Percentiles rank a stretch among this genome's conserved stretches.
phyloP scores from a whole-genome alignment of 1,284 basidiomycete genomes.

The Amanita bisporigera region DNA sequence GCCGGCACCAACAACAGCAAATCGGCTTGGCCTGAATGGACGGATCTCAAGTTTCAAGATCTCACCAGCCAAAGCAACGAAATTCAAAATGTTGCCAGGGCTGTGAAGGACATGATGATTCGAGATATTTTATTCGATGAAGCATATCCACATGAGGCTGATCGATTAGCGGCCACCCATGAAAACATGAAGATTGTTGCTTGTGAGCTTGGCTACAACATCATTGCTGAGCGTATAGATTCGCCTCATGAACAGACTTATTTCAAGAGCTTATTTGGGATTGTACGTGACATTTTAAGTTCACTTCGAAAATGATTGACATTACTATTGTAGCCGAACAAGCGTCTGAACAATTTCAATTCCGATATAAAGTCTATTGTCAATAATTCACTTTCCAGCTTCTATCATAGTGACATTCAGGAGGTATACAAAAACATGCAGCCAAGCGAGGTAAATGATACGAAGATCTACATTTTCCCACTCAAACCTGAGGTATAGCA shows the following conservation, averaged over 20 bases:
- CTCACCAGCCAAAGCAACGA: background rate
- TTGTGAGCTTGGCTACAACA: background rate
- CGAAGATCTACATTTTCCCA: too few relatives aligned
- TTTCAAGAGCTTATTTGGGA: constrained; percentile 1
- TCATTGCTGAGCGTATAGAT: background rate
- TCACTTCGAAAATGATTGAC: too few relatives aligned
- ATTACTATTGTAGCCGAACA: too few relatives aligned
- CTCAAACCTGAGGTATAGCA: too few relatives aligned
- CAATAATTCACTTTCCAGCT: too few relatives aligned
- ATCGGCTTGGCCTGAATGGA: background rate
- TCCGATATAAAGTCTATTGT: too few relatives aligned
- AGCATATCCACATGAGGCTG: background rate
- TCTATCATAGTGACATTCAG: too few relatives aligned
- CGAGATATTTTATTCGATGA: background rate
- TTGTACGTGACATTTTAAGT: background rate
- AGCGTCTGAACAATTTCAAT: too few relatives aligned
- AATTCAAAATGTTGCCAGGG: background rate
- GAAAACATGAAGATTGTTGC: background rate
- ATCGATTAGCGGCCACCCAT: background rate
- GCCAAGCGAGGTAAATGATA: too few relatives aligned
- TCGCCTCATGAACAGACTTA: background rate
- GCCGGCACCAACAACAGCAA: background rate
- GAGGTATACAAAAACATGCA: too few relatives aligned
- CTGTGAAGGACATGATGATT: background rate
- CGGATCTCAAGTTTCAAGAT: background rate